A percentile compares a stretch with the other conserved stretches of the same genome.
These are phyloP conservation scores for Chlorella vulgaris DNA, from an alignment of 139 green algal species.

Conservation along the genomic window DNA sequence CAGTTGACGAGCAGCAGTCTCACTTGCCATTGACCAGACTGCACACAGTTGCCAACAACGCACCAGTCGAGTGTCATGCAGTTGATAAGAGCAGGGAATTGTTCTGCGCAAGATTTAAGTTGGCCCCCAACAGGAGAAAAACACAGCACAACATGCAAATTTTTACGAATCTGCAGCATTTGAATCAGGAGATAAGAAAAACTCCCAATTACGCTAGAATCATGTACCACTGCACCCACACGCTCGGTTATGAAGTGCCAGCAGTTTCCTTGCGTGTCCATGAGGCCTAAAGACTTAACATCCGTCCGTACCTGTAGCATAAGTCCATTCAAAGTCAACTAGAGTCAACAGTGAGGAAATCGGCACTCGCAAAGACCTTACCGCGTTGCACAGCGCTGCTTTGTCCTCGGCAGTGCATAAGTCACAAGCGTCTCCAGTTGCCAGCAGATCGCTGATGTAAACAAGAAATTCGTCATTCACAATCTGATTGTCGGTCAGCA, in stretches of 20 bases:
- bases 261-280: slow-evolving; percentile 83
- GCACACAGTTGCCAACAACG: neutral
- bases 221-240: slow-evolving; percentile 43
- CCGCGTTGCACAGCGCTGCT: slow-evolving; percentile 40
- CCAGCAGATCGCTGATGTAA: slow-evolving; percentile 92
- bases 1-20: no score
- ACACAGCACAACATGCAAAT: slow-evolving; percentile 91
- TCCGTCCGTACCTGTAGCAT: slow-evolving; percentile 77
- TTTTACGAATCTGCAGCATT: slow-evolving; percentile 62
- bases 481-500: slow-evolving; percentile 91
- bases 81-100: slow-evolving; percentile 91
- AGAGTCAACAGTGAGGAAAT: neutral
- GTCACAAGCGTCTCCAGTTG: slow-evolving; percentile 80
- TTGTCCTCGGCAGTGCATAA: slow-evolving; percentile 64
- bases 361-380: slow-evolving; percentile 52
- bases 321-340: neutral
- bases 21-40: no score
- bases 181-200: neutral
- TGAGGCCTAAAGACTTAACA: slow-evolving; percentile 76
- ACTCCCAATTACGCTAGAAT: neutral
- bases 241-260: slow-evolving; percentile 94
- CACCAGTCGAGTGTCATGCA: slow-evolving; percentile 78
- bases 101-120: slow-evolving; percentile 83
- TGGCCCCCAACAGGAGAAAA: slow-evolving; percentile 92
- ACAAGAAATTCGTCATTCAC: slow-evolving; percentile 90